Conservation (phyloP, 177 flowering plant species). For the Vitis hybrid region DNA sequence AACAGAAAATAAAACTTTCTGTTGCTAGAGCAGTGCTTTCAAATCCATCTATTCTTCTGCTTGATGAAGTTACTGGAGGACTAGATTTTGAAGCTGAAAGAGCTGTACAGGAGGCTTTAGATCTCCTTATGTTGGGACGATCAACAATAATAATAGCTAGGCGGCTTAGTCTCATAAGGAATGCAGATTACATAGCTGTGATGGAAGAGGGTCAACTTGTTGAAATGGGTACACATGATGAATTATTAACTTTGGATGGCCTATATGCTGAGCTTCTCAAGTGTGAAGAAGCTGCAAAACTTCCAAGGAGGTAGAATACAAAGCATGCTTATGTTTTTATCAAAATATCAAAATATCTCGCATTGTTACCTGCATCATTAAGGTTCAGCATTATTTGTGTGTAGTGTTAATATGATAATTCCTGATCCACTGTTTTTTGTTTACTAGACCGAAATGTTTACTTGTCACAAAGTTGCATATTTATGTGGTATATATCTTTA, state of each 20-base stretch:
- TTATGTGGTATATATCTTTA: conserved; percentile 3
- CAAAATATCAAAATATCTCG: conserved; percentile 6
- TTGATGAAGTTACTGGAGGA: conserved; percentile 97
- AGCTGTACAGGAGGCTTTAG: conserved; percentile 90
- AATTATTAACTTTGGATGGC: conserved; percentile 66
- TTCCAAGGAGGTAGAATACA: conserved; percentile 72
- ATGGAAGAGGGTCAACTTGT: conserved; percentile 99
- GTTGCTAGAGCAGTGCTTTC: conserved; percentile 94
- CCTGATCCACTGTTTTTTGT: background rate
- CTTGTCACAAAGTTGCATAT: background rate
- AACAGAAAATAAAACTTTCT: conserved; percentile 92
- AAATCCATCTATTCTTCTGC: conserved; percentile 89
- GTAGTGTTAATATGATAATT: background rate
- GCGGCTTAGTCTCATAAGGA: conserved; percentile 82
- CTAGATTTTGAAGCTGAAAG: conserved; percentile 97
- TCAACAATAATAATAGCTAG: conserved; percentile 94
- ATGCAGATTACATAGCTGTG: conserved; percentile 97
- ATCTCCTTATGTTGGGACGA: conserved; percentile 90
- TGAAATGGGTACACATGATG: conserved; percentile 99
- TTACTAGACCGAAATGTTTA: background rate
- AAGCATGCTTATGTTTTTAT: background rate
- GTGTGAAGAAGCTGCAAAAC: conserved; percentile 93
- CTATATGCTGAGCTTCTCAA: conserved; percentile 90
- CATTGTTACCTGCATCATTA: background rate
- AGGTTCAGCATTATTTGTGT: background rate